Evolutionary conservation across 2,329 filamentous ascomycete genomes (phyloP), one percentile per base, ranked within the genome.

Genomic region (Didymella lethalis): DNA sequence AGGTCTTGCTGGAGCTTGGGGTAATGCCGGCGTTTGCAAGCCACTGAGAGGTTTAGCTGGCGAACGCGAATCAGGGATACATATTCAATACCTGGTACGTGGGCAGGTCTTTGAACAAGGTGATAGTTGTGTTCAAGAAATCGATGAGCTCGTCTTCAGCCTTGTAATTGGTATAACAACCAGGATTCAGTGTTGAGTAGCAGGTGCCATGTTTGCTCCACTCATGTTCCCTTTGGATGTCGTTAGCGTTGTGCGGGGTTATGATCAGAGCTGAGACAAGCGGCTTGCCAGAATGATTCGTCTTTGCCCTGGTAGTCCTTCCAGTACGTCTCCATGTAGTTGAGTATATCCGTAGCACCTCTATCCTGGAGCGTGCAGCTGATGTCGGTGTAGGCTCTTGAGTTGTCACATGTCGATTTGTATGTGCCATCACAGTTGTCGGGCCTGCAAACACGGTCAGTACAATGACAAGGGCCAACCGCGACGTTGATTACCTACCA

Each of bases 171-270:
- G 50, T 46, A 32, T 53, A 53, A 32, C 50, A 53, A 31, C 32
- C 38, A 23, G 50, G 50, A 3, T 46, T 46, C 25, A 53, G 31
- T 40, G 50, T 46, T 10, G 41, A 53, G 41, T 53, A 53, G n/a
- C 50, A 53, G 23, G 50, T 53, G 7, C 50, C 50, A n/a, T 53
- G 50, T 45, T 53, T 53, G 41, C 41, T 46, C 50, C 50, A 53
- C 31, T 53, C 50, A 14, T 53, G 50, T 18, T 53, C 50, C 50
- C 50, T 52, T 41, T 43, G 23, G 5, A 53, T 2, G 4, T 8
- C 7, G 7, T 53, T 5, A 53, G 31, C 41, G 38, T 46, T 8
- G 18, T 7, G 7, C 18, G 40, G 8, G 4, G n/a, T 5, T 31
- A 18, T 10, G 12, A 44, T 12, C 20, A 26, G n/a, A 16, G 1